Evolutionary conservation across 2,329 filamentous ascomycete genomes (phyloP), one percentile per base, ranked within the genome.

Genomic region (Apiospora hydei): DNA sequence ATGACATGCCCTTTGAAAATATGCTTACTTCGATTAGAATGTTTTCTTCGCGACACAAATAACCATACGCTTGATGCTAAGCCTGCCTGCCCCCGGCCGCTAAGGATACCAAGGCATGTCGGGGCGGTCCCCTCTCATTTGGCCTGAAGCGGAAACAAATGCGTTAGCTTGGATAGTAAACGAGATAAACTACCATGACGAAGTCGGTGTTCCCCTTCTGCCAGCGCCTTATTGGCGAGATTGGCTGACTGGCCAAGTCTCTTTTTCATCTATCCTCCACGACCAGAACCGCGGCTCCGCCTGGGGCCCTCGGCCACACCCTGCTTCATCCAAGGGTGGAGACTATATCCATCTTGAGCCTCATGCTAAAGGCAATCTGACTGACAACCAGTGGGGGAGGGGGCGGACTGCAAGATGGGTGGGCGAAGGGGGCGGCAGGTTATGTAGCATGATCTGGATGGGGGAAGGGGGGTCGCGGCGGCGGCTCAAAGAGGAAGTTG

Each of bases 211-310:
- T 38, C 34, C 7, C 7, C n/a, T 13, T 26, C 49, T 53, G 49
- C 24, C 14, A 30, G 53, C 30, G 53, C 8, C 16, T 21, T 49
- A 61, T 61, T 61, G 53, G 53, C 30, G 26, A 61, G 53, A 38
- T 34, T 4, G 34, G 34, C 34, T 61, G 53, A 18, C 16, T 30
- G 26, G 26, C 53, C 66, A 7, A 3, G 26, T 30, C 26, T 30
- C 26, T 30, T 26, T 38, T 38, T 47, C 66, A 68, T 68, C 11
- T 68, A 47, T 68, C 30, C 66, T 34, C n/a, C 26, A 68, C 66
- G 66, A 14, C n/a, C 66, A 47, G 43, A 11, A 47, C 41, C 14
- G 24, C n/a, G 66, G 53, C 34, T 38, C 30, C 53, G 53, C 53
- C 53, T 30, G 53, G 53, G 53, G 16, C 53, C 53, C 53, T 61